phyloP scores from a whole-genome alignment of 331 rosid species.

The Quercus lobata region DNA sequence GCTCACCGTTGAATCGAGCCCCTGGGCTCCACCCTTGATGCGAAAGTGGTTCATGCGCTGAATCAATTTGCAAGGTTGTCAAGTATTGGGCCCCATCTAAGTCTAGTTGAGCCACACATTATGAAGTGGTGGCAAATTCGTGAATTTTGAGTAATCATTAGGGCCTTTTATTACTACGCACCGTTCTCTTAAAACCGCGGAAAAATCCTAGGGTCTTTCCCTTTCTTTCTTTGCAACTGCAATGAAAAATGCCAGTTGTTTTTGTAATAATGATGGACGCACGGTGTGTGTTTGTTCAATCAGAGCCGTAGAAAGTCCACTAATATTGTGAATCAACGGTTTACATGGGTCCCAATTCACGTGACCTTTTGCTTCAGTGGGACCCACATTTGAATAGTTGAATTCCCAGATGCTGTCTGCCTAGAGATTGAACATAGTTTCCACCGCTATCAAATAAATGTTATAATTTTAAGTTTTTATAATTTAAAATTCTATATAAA shows the following conservation, averaged over 20 bases:
- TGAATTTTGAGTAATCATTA: not conserved
- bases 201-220: slow-evolving; percentile 14
- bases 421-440: too few relatives aligned
- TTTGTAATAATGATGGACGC: not conserved
- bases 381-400: not conserved
- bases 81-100: not conserved
- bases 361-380: not conserved
- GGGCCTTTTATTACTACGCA: not conserved
- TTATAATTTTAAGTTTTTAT: too few relatives aligned
- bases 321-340: slow-evolving; percentile 6
- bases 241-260: not conserved
- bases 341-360: slow-evolving; percentile 22
- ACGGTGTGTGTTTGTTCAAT: not conserved
- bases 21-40: slow-evolving; percentile 4
- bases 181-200: not conserved
- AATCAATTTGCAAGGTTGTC: not conserved
- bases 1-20: slow-evolving; percentile 27
- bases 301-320: slow-evolving; percentile 17
- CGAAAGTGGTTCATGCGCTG: not conserved
- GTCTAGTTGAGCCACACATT: not conserved
- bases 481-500: too few relatives aligned
- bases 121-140: not conserved
- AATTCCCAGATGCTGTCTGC: too few relatives aligned
- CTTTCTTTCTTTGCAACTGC: not conserved
- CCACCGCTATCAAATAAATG: too few relatives aligned